Evolutionary conservation across 345 rosid genomes (phyloP).

Genomic region (Populus nigra): DNA sequence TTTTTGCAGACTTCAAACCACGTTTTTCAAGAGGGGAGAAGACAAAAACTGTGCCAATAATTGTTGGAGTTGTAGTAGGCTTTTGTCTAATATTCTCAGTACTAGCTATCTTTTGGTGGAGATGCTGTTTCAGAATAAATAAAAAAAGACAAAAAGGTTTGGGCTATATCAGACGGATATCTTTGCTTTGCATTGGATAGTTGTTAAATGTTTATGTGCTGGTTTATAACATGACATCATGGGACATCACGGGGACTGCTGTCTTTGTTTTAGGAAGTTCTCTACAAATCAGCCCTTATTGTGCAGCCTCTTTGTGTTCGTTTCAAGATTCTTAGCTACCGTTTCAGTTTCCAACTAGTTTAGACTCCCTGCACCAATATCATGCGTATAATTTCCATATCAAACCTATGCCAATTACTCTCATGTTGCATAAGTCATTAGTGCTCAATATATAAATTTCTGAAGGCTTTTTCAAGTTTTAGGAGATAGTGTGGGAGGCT

Average conservation of each 20-base stretch:
- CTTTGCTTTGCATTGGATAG: background rate
- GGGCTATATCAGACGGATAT: background rate
- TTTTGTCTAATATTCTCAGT: constrained; percentile 7
- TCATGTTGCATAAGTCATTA: too few relatives aligned
- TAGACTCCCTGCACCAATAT: background rate
- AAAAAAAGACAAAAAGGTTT: constrained; percentile 19
- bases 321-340: background rate
- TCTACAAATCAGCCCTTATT: background rate
- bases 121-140: constrained; percentile 13
- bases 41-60: constrained; percentile 5
- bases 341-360: background rate
- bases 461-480: too few relatives aligned
- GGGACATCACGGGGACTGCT: background rate
- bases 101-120: constrained; percentile 26
- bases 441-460: too few relatives aligned
- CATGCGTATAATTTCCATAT: background rate
- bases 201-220: background rate
- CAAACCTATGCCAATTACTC: too few relatives aligned
- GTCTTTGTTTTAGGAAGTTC: background rate
- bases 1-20: constrained; percentile 25
- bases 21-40: background rate
- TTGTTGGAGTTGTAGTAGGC: constrained; percentile 17
- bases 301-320: background rate
- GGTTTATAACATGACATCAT: background rate
- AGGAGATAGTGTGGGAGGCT: too few relatives aligned